Conservation (phyloP, 495 filamentous ascomycete genomes). For the Astrocystis sublimbata region DNA sequence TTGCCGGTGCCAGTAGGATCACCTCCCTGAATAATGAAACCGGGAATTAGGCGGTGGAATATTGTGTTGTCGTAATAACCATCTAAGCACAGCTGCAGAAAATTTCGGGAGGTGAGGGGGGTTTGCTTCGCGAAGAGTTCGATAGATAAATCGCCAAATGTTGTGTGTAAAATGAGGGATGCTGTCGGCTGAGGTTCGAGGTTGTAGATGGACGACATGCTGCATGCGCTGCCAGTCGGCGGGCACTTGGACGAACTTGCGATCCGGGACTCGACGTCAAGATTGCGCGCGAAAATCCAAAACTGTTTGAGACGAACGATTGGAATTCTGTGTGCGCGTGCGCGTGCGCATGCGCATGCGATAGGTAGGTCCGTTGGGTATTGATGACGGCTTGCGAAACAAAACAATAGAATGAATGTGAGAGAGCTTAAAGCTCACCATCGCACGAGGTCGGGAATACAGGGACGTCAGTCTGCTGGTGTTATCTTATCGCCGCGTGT, state of each 20-base stretch:
- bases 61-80: slow-evolving; percentile 90
- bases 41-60: slow-evolving; percentile 90
- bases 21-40: slow-evolving; percentile 92
- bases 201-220: slow-evolving; percentile 87
- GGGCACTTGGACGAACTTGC: neutral
- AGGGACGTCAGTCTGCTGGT: neutral
- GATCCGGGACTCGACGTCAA: neutral
- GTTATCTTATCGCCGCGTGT: slow-evolving; percentile 15
- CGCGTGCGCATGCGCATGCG: neutral
- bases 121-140: slow-evolving; percentile 93
- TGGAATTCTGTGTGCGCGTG: neutral
- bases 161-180: slow-evolving; percentile 86
- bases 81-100: slow-evolving; percentile 91
- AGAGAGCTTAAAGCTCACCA: neutral
- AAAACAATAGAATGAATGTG: neutral
- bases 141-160: slow-evolving; percentile 81
- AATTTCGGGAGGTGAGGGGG: slow-evolving; percentile 88
- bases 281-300: too few species aligned
- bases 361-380: neutral
- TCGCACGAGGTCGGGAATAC: neutral
- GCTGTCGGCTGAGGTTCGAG: slow-evolving; percentile 92
- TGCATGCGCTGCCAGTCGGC: neutral
- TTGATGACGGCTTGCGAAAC: neutral
- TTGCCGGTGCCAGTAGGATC: slow-evolving; percentile 82
- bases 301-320: neutral